phyloP scores from a whole-genome alignment of 345 rosid genomes.

The Nephelium lappaceum region DNA sequence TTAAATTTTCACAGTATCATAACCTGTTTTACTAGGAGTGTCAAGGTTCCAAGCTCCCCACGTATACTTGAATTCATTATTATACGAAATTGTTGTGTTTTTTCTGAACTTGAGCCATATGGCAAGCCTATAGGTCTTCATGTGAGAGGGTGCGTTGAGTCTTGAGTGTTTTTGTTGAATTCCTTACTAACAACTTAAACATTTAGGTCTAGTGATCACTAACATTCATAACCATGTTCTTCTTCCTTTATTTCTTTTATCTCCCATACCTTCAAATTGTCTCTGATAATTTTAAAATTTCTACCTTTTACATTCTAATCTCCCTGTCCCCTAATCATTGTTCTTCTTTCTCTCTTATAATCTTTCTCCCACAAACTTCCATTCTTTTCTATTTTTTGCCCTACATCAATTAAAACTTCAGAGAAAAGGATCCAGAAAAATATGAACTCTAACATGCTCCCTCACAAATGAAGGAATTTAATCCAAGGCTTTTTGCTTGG shows the following conservation, averaged over 20 bases:
- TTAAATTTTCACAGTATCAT: too few species aligned
- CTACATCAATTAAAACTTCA: background rate
- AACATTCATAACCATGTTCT: background rate
- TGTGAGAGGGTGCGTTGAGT: background rate
- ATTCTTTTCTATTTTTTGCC: background rate
- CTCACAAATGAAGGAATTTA: background rate
- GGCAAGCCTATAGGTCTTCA: background rate
- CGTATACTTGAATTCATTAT: too few species aligned
- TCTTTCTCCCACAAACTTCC: background rate
- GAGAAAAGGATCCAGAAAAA: background rate
- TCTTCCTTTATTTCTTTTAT: background rate
- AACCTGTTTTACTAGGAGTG: too few species aligned
- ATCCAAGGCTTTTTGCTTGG: background rate
- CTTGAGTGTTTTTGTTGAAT: background rate
- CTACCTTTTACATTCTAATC: background rate
- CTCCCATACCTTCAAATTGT: background rate
- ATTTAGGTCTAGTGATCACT: background rate
- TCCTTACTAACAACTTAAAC: background rate
- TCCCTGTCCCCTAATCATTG: background rate
- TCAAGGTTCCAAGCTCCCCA: too few species aligned
- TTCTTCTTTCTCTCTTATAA: background rate
- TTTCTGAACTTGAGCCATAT: background rate
- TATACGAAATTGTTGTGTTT: background rate
- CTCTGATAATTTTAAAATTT: background rate
- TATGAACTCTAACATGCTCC: background rate